phyloP scores from a whole-genome alignment of 768 basidiomycete species.

The Pholiota conissans region DNA sequence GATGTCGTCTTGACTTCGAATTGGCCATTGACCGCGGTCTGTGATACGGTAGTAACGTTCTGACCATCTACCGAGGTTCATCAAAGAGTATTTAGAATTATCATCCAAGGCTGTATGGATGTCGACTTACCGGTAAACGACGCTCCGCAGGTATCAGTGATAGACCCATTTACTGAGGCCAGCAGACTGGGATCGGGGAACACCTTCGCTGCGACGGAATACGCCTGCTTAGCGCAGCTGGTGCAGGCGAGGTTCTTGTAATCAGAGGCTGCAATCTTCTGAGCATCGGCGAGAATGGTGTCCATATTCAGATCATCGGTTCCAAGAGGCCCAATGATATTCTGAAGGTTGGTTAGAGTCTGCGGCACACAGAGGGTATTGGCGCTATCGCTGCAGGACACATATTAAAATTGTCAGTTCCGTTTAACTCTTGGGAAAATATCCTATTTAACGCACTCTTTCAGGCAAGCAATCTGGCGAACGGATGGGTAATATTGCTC shows the following conservation, averaged over 20 bases:
- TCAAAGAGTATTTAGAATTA: not conserved
- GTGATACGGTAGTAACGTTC: conserved; percentile 31
- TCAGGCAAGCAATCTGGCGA: conserved; percentile 50
- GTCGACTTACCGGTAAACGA: conserved; percentile 39
- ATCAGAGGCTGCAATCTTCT: conserved; percentile 26
- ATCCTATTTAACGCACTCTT: conserved; percentile 41
- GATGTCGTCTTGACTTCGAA: conserved; percentile 8
- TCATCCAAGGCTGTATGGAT: not conserved
- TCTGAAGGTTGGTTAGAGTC: conserved; percentile 46
- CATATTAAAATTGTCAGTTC: not conserved
- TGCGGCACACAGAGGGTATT: conserved; percentile 53
- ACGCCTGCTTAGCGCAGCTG: conserved; percentile 46
- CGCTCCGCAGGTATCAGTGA: conserved; percentile 39
- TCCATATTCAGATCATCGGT: conserved; percentile 24
- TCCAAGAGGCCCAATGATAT: conserved; percentile 30
- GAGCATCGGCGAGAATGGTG: conserved; percentile 18
- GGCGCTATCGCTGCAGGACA: conserved; percentile 13
- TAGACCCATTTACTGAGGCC: conserved; percentile 11
- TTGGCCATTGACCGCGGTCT: conserved; percentile 29
- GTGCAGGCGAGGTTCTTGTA: conserved; percentile 40
- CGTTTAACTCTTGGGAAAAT: conserved; percentile 16
- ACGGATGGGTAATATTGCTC: conserved; percentile 46
- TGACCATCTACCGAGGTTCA: conserved; percentile 32
- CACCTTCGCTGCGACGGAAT: conserved; percentile 29
- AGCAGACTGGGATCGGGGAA: conserved; percentile 31